Evolutionary conservation across 2,329 filamentous ascomycete genomes (phyloP).

Genomic region (Fusarium sp.): DNA sequence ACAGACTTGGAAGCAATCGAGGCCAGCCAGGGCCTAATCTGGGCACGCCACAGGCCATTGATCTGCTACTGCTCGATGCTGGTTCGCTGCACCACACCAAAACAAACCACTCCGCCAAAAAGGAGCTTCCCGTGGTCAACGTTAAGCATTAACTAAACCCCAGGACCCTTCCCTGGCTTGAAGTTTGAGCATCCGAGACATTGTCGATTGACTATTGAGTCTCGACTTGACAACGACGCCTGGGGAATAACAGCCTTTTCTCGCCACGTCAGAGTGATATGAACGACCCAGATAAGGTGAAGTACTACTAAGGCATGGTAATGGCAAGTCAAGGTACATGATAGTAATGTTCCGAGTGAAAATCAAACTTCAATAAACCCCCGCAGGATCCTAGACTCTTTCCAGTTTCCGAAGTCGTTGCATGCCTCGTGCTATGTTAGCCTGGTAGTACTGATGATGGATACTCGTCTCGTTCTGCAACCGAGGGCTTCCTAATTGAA

Average conservation of each 20-base stretch:
- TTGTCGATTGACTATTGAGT: slow-evolving; percentile 7
- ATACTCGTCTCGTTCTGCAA: slow-evolving; percentile 25
- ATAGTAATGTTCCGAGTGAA: not conserved
- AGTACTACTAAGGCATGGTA: too few species aligned
- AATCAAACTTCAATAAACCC: slow-evolving; percentile 27
- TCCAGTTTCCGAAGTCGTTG: not conserved
- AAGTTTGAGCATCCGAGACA: slow-evolving; percentile 19
- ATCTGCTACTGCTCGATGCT: slow-evolving; percentile 39
- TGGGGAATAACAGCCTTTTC: slow-evolving; percentile 17
- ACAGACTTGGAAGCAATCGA: slow-evolving; percentile 35
- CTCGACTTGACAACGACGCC: slow-evolving; percentile 24
- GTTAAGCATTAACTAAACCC: slow-evolving; percentile 4
- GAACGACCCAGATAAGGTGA: slow-evolving; percentile 24
- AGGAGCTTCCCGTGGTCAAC: slow-evolving; percentile 41
- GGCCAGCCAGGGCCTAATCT: slow-evolving; percentile 44
- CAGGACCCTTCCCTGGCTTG: slow-evolving; percentile 8
- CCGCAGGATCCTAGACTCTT: slow-evolving; percentile 10
- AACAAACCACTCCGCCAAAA: slow-evolving; percentile 16
- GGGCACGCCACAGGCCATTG: slow-evolving; percentile 32
- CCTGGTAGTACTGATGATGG: slow-evolving; percentile 19
- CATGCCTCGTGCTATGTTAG: not conserved
- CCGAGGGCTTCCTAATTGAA: slow-evolving; percentile 13
- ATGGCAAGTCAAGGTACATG: not conserved
- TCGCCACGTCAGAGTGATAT: slow-evolving; percentile 43
- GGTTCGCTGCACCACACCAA: slow-evolving; percentile 32